Conservation (phyloP, 2,329 filamentous ascomycete species). For the Triangularia verruculosa region DNA sequence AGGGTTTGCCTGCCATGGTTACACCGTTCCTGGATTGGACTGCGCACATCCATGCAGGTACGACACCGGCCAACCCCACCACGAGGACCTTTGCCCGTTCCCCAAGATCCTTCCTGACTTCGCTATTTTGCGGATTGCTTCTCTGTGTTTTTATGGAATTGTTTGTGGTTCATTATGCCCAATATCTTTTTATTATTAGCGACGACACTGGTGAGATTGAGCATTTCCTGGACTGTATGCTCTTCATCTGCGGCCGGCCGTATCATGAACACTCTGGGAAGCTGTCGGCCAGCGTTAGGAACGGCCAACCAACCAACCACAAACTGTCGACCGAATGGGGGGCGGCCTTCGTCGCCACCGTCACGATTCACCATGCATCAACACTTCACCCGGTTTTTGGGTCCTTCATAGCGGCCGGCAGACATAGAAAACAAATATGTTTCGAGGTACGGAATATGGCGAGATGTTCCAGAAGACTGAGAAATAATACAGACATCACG, state of each 20-base stretch:
- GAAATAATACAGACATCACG: not conserved
- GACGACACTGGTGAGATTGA: not conserved
- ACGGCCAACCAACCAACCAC: not conserved
- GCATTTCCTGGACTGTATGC: not conserved
- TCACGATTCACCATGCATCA: not conserved
- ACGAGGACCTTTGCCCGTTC: not conserved
- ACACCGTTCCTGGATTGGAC: constrained; percentile 18
- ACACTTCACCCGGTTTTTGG: not conserved
- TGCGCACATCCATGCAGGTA: constrained; percentile 11
- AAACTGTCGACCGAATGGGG: not conserved
- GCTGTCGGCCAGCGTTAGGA: not conserved
- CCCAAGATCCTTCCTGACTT: not conserved
- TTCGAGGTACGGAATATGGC: not conserved
- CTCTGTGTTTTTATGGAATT: not conserved
- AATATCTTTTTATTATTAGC: not conserved
- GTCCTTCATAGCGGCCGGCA: not conserved
- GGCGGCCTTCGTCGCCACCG: not conserved
- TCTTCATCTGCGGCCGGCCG: not conserved
- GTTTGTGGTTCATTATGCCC: not conserved
- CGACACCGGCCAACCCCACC: not conserved
- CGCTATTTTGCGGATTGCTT: not conserved
- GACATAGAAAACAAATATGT: not conserved
- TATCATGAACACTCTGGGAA: not conserved
- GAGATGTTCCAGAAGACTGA: not conserved
- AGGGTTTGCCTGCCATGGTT: constrained; percentile 8